These are phyloP conservation scores for Phytophthora brassicae DNA, from an alignment of 352 stramenopile genomes.

Conservation along the genomic window DNA sequence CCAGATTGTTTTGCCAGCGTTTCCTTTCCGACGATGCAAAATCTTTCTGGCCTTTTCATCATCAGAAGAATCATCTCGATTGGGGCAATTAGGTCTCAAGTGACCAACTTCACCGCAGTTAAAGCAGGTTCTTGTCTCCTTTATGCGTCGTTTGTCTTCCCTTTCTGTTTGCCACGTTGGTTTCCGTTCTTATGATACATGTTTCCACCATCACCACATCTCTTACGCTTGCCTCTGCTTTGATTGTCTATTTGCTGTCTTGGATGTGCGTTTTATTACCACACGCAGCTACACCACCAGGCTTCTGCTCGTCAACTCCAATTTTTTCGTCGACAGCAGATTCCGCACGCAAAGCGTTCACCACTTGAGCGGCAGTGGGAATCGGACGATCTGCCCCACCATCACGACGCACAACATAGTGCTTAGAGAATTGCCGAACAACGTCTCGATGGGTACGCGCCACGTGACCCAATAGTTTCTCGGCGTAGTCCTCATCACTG, in stretches of 20 bases:
- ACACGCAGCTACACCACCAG: slow-evolving; percentile 6
- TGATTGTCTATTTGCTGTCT: neutral
- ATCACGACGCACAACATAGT: slow-evolving; percentile 16
- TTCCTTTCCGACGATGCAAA: slow-evolving; percentile 9
- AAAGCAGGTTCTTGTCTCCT: neutral
- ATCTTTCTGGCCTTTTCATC: neutral
- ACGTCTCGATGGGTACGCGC: slow-evolving; percentile 10
- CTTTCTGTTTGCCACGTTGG: neutral
- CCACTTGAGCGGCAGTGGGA: slow-evolving; percentile 6
- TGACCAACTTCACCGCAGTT: slow-evolving; percentile 12
- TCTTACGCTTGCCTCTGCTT: slow-evolving; percentile 4
- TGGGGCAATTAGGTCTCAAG: neutral
- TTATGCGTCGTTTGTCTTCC: neutral
- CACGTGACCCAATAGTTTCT: slow-evolving; percentile 5
- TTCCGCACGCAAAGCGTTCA: slow-evolving; percentile 5
- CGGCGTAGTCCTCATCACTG: slow-evolving; percentile 6
- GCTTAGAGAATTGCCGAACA: neutral
- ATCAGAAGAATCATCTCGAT: slow-evolving; percentile 6
- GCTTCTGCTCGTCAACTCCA: slow-evolving; percentile 1
- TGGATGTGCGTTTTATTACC: neutral
- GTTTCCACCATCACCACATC: neutral
- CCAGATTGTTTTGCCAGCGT: slow-evolving; percentile 10
- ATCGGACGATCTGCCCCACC: neutral
- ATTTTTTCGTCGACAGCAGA: slow-evolving; percentile 12
- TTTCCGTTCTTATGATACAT: neutral